Conservation (phyloP, 345 rosid genomes). For the Nasturtium officinale region DNA sequence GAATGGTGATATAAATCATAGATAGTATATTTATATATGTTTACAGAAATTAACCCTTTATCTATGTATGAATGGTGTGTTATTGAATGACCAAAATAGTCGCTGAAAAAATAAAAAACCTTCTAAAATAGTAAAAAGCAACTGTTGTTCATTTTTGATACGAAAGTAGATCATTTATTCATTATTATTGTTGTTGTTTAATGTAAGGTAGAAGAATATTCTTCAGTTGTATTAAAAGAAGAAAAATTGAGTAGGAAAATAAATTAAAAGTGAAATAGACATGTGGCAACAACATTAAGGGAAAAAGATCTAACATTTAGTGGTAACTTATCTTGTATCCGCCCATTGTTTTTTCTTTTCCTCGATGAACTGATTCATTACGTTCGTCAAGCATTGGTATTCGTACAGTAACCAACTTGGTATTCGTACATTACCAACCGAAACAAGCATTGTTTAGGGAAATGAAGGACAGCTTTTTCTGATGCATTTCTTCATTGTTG, state of each 20-base stretch:
- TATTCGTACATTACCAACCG: too few relatives aligned
- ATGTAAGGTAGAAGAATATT: background rate
- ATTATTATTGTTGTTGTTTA: background rate
- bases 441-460: too few relatives aligned
- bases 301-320: background rate
- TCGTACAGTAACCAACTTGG: too few relatives aligned
- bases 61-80: background rate
- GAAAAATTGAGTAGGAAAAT: background rate
- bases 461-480: too few relatives aligned
- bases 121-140: slow-evolving; percentile 1
- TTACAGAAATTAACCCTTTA: background rate
- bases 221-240: background rate
- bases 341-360: background rate
- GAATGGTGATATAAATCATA: background rate
- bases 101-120: background rate
- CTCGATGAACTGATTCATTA: too few relatives aligned
- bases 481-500: too few relatives aligned
- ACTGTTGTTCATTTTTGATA: too few relatives aligned
- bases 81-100: slow-evolving; percentile 9
- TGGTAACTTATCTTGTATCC: background rate
- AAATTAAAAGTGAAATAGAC: background rate
- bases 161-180: background rate
- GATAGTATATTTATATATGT: slow-evolving; percentile 19
- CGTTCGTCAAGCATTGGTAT: too few relatives aligned
- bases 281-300: background rate